Base-by-base conservation (phyloP, 768 basidiomycete species). In the Trametes coccinea region DNA sequence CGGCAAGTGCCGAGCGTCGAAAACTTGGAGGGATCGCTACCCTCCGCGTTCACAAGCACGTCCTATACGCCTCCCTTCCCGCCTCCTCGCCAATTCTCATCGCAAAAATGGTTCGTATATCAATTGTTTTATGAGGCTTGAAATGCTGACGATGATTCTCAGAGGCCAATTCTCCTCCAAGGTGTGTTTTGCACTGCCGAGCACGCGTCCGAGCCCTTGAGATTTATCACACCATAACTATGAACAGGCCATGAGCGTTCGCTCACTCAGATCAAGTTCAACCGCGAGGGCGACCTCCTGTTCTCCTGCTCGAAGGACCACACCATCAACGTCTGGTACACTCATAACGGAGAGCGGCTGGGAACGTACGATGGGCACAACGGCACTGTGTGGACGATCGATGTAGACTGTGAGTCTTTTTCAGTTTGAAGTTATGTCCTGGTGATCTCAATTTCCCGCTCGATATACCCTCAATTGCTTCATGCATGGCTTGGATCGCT, bases 291-390 rank as follows among this genome's bases (percentile, higher is more conserved):
- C 66, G 97, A 98, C 77, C 82, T 99, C 14, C 81, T 99, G 53
- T 97, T 99, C 76, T 89, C 94, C 27, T 93, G 90, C 72, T 94
- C 93, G 68, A 99, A 99, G 82, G 97, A 99, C 74, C 84, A 90
- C 69, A 75, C 92, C 67, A 92, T 98, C 74, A 98, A 97, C 72
- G 95, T 93, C 53, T 98, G 96, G 96, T 97, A 84, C 74, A 89
- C 95, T 11, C 93, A 96, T 70, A 99, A 99, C 69, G 97, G 97
- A 53, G 97, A 98, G 80, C 83, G 97, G 60, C 76, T 99, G 69
- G 97, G 97, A 39, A 99, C 97, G 60, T 98, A 97, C 72, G 87
- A 92, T 48, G 97, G 95, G 43, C 88, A 97, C 76, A 99, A 98
- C 70, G 97, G 97, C 58, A 82, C 92, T 0, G 91, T 99, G 30